Conservation (phyloP, 345 rosid genomes). For the Populus ilicifolia region DNA sequence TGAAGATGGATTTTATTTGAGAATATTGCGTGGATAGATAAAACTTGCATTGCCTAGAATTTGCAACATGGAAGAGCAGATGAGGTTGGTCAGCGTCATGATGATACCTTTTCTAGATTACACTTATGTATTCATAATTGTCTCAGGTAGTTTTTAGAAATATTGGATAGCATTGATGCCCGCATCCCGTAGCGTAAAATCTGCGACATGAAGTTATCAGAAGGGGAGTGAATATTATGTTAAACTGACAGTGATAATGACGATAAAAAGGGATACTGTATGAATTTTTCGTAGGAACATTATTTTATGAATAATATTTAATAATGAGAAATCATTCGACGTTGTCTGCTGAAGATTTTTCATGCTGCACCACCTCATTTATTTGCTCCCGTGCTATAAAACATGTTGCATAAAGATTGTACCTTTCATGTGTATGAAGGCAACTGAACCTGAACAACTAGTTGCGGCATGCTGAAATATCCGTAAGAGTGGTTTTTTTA, state of each 20-base stretch:
- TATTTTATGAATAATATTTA: not conserved
- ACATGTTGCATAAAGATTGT: not conserved
- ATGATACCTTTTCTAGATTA: not conserved
- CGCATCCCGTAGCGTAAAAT: not conserved
- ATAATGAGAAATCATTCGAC: slow-evolving; percentile 1
- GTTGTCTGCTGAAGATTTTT: not conserved
- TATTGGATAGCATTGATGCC: not conserved
- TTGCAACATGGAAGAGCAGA: too few species aligned
- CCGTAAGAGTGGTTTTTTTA: not conserved
- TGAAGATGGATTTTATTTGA: slow-evolving; percentile 20
- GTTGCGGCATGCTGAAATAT: not conserved
- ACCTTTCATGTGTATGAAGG: not conserved
- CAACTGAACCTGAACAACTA: not conserved
- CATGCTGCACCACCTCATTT: not conserved
- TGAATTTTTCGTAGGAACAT: slow-evolving; percentile 3
- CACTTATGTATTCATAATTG: not conserved
- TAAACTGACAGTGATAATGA: slow-evolving; percentile 28
- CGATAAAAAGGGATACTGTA: slow-evolving; percentile 18
- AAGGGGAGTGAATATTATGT: not conserved
- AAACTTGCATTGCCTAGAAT: not conserved
- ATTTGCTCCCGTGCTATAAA: not conserved
- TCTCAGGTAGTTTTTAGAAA: slow-evolving; percentile 9
- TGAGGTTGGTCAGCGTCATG: not conserved
- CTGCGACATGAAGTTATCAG: not conserved
- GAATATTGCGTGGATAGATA: not conserved